phyloP scores from a whole-genome alignment of 495 filamentous ascomycete genomes.

The Oleoguttula mirabilis region DNA sequence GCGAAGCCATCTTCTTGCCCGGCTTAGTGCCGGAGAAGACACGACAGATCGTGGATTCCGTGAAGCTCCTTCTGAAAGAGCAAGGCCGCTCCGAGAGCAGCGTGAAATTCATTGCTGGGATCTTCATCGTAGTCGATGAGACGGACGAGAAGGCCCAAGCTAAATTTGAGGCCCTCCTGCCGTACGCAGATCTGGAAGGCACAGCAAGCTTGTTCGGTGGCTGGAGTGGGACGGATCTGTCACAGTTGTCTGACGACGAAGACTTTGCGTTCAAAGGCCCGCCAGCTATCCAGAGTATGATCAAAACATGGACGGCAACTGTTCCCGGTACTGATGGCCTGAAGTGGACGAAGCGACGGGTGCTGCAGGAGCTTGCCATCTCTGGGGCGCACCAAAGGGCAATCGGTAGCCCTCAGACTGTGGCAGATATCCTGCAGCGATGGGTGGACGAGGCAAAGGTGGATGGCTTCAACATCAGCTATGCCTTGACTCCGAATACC shows the following conservation, averaged over 20 bases:
- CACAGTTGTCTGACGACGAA: conserved; percentile 26
- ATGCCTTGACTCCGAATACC: no score
- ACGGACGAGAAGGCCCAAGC: conserved; percentile 43
- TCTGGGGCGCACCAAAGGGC: conserved; percentile 42
- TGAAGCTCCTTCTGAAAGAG: conserved; percentile 32
- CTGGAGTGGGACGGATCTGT: conserved; percentile 49
- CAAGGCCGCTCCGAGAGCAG: conserved; percentile 36
- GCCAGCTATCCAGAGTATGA: conserved; percentile 28
- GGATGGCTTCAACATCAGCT: conserved; percentile 46
- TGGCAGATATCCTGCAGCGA: conserved; percentile 39
- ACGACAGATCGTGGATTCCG: conserved; percentile 37
- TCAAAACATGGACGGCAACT: background rate
- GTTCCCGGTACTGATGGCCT: conserved; percentile 26
- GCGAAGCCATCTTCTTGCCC: conserved; percentile 43
- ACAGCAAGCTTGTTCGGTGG: conserved; percentile 47
- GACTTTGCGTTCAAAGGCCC: conserved; percentile 7
- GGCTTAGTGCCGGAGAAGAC: conserved; percentile 37
- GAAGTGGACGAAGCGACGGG: conserved; percentile 53
- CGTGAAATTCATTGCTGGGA: conserved; percentile 43
- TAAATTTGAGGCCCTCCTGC: conserved; percentile 37
- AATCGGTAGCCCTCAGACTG: conserved; percentile 35
- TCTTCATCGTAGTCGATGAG: conserved; percentile 36
- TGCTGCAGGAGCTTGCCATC: conserved; percentile 46
- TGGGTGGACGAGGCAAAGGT: conserved; percentile 38
- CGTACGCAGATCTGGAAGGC: conserved; percentile 46